Evolutionary conservation across 192 early-diverging fungal species (phyloP), one percentile per base, ranked within the genome.

Genomic region (Linnemannia schmuckeri): DNA sequence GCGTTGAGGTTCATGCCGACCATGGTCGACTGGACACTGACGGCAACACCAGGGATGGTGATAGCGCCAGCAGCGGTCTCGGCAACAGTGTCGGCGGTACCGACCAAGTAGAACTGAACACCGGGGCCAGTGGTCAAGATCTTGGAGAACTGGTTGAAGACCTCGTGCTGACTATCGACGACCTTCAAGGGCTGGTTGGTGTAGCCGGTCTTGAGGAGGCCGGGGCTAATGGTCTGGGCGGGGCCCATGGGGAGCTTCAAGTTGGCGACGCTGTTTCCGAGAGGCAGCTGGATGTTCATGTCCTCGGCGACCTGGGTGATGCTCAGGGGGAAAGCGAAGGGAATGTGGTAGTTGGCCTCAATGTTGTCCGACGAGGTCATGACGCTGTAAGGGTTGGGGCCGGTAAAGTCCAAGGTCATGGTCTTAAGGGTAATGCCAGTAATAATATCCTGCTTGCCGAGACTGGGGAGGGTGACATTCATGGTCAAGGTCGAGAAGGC

Each of bases 271-370:
- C 70, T 68, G 68, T 44, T 87, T 38, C 78, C 79, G 38, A 78
- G 80, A 38, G 82, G 87, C 78, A 85, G 69, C 18, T 87, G 85
- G 27, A 93, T 83, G 71, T 82, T 89, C 44, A 93, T 89, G 44
- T 91, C 82, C 77, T 92, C 89, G 75, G 90, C 76, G 41, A 92
- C 91, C 66, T 92, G 80, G 55, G 88, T 89, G 74, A 94, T 92
- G 54, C 77, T 90, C 52, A 94, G 74, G 35, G 90, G 84, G 78
- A 94, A 94, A 52, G 90, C 86, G 69, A 94, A 94, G 17, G 94
- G 94, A 66, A 94, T 92, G 30, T 89, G 75, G 88, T 89, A 92
- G 13, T 68, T 79, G 13, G 92, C 92, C 33, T 80, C 81, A 24
- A 94, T 90, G 68, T 83, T 68, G 66, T 88, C 76, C 35, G 92